A percentile compares a stretch with the other conserved stretches of the same genome.
Conservation (phyloP, 108 stramenopile species). For the Skeletonema costatum region DNA sequence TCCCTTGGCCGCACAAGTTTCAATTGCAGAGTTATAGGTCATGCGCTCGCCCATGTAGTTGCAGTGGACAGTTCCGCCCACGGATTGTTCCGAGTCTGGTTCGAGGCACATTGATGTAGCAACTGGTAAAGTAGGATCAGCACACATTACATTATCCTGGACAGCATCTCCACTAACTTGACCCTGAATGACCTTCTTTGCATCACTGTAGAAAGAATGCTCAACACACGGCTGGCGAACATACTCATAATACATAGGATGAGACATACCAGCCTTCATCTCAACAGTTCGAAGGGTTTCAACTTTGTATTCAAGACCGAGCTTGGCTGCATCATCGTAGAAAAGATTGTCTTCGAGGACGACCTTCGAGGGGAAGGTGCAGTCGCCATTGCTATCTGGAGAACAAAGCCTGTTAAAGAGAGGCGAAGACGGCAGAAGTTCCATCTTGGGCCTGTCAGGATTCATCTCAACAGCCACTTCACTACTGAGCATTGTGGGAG, state of each 20-base stretch:
- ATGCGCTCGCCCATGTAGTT: constrained; percentile 19
- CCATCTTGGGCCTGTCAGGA: constrained; percentile 8
- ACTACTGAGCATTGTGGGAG: constrained; percentile 12
- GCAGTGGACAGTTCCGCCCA: neutral
- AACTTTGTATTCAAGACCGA: constrained; percentile 50
- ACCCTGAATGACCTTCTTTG: constrained; percentile 30
- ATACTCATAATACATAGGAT: constrained; percentile 58
- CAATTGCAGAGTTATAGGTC: constrained; percentile 22
- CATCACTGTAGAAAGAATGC: constrained; percentile 50
- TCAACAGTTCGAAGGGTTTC: constrained; percentile 52
- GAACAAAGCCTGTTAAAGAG: constrained; percentile 38
- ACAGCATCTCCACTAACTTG: neutral
- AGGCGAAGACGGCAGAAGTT: constrained; percentile 9
- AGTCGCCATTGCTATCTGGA: constrained; percentile 6
- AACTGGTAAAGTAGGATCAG: constrained; percentile 25
- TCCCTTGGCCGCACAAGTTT: constrained; percentile 11
- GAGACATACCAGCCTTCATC: constrained; percentile 20
- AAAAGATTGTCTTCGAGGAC: constrained; percentile 31
- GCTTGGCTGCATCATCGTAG: constrained; percentile 19
- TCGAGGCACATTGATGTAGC: constrained; percentile 32
- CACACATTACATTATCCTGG: constrained; percentile 29
- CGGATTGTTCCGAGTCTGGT: neutral
- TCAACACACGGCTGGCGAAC: constrained; percentile 55
- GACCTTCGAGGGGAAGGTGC: constrained; percentile 26
- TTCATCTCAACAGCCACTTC: constrained; percentile 8